phyloP scores from a whole-genome alignment of 2,329 filamentous ascomycete genomes.

The Paraphoma chrysanthemicola region DNA sequence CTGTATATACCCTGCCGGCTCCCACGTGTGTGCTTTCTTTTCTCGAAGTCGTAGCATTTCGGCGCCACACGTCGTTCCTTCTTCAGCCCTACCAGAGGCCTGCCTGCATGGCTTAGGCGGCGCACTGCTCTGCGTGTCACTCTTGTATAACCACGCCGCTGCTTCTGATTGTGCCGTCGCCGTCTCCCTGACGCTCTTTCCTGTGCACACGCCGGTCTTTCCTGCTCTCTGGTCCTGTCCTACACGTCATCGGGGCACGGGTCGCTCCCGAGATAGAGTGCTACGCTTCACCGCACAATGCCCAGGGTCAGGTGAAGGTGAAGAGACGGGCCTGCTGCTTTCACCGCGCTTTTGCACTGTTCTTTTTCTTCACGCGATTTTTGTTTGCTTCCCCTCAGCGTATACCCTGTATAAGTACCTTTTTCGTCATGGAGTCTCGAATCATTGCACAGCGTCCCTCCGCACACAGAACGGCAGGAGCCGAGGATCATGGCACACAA shows the following conservation, averaged over 20 bases:
- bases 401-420: conserved; percentile 43
- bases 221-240: conserved; percentile 24
- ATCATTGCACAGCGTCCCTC: conserved; percentile 27
- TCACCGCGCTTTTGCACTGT: conserved; percentile 13
- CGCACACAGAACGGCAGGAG: conserved; percentile 16
- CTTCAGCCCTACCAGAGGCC: conserved; percentile 34
- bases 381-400: conserved; percentile 19
- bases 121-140: conserved; percentile 37
- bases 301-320: conserved; percentile 30
- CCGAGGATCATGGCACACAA: conserved; percentile 13
- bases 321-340: conserved; percentile 9
- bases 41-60: conserved; percentile 4
- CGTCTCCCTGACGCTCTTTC: conserved; percentile 14
- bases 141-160: conserved; percentile 47
- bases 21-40: conserved; percentile 16
- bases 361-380: conserved; percentile 5
- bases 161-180: conserved; percentile 29
- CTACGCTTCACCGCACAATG: conserved; percentile 38
- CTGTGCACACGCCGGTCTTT: conserved; percentile 12
- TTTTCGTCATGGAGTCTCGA: conserved; percentile 39
- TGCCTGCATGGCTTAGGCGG: conserved; percentile 38
- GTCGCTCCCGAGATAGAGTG: conserved; percentile 27
- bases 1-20: conserved; percentile 16
- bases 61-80: conserved; percentile 16
- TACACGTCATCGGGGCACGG: conserved; percentile 34